A percentile compares a stretch with the other conserved stretches of the same genome.
Conservation (phyloP, 306 rosid species). For the Cucurbita maxima region DNA sequence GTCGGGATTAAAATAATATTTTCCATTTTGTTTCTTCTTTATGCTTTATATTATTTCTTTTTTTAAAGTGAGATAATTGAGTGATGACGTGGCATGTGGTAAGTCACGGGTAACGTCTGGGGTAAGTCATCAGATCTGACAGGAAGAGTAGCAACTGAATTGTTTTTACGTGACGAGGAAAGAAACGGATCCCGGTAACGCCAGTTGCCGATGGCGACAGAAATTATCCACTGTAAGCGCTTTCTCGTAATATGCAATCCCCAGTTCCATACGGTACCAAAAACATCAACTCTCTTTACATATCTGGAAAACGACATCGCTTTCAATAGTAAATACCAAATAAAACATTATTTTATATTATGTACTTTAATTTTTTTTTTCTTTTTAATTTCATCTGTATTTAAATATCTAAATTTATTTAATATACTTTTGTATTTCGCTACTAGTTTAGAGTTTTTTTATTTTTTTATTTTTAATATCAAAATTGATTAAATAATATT, state of each 20-base stretch:
- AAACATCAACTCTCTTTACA: neutral
- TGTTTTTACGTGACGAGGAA: constrained; percentile 3
- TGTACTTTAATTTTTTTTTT: too few species aligned
- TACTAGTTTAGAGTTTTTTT: too few species aligned
- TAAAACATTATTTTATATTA: too few species aligned
- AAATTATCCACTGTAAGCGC: neutral
- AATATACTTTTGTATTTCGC: too few species aligned
- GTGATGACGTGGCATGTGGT: neutral
- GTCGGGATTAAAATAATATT: neutral
- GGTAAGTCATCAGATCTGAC: constrained; percentile 29
- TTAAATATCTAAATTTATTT: too few species aligned
- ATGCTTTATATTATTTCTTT: neutral
- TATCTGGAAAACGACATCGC: neutral
- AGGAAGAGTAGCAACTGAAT: constrained; percentile 6
- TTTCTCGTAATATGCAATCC: neutral
- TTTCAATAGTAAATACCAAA: too few species aligned
- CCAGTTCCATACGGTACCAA: neutral
- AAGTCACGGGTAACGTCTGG: constrained; percentile 16
- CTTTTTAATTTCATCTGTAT: too few species aligned
- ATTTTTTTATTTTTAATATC: too few species aligned
- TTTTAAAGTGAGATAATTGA: neutral
- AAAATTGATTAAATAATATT: too few species aligned
- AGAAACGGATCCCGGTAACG: constrained; percentile 5
- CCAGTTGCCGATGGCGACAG: constrained; percentile 1
- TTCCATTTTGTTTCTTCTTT: too few species aligned